Base-by-base conservation (phyloP, 2,329 filamentous ascomycete species). In the Chaetomium sp. region DNA sequence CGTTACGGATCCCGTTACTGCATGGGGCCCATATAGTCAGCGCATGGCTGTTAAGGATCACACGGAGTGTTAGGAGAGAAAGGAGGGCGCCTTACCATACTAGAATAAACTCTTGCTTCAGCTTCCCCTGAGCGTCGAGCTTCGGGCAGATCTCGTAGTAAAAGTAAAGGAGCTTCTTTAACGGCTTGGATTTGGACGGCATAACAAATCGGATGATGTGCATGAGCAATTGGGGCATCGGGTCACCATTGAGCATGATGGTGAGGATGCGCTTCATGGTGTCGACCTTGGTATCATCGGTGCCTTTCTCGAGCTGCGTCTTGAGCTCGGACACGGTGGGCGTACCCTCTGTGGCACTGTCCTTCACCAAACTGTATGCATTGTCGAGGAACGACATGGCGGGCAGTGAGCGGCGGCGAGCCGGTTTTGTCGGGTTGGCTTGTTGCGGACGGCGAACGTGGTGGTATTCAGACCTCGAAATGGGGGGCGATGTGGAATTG, bases 151-250 rank as follows among this genome's bases (percentile, higher is more conserved):
- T 94, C 76, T 99, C 94, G 71, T 97, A 96, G 78, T 99, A 99
- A 73, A 99, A 94, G 76, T 99, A 99, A 54, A 99, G 82, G 59
- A 99, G 81, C 79, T 99, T 99, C 83, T 99, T 99, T 67, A 99
- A 79, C 43, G 87, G 79, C 77, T 99, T 99, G 74, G 88, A 90
- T 78, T 95, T 96, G 61, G 91, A 96, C 11, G 94, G 94, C 94
- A 99, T 99, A 66, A 99, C 91, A 71, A 99, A 99, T 71, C 94
- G 90, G 72, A 99, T 99, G 69, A 99, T 99, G 77, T 97, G 94
- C 94, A 99, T 99, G 66, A 99, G 85, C 19, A 99, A 80, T 65
- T 91, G 86, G 33, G 91, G 88, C 87, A 99, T 94, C 42, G 94
- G 86, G 70, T 99, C 92, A 65, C 94, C 94, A 72, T 97, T 97